These are phyloP conservation scores for Chlamydomonas schloesseri DNA, from an alignment of 139 green algal species.

Conservation along the genomic window DNA sequence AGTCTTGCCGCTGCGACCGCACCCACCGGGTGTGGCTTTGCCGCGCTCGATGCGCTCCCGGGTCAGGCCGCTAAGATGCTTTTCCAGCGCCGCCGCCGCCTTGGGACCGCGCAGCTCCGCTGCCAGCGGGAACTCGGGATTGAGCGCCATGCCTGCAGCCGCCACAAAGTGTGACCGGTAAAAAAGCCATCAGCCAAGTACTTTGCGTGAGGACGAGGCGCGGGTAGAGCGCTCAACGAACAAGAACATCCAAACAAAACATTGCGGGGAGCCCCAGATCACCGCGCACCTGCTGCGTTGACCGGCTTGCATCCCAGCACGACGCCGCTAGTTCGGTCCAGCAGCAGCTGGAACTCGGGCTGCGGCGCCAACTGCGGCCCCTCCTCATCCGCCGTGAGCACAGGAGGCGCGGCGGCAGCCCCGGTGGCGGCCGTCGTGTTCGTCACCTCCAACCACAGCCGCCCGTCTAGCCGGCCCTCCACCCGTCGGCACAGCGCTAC, in stretches of 20 bases:
- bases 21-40: slow-evolving; percentile 31
- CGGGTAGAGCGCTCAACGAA: too few relatives aligned
- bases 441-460: slow-evolving; percentile 30
- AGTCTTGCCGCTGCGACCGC: background rate
- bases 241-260: too few relatives aligned
- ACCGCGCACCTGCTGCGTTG: background rate
- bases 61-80: slow-evolving; percentile 6
- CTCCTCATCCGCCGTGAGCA: background rate
- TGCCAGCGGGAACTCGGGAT: slow-evolving; percentile 26
- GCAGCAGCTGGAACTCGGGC: slow-evolving; percentile 27
- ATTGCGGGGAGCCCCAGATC: too few relatives aligned
- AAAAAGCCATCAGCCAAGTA: too few relatives aligned
- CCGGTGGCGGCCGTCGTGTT: background rate
- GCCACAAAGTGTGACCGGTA: too few relatives aligned
- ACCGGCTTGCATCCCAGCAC: slow-evolving; percentile 30
- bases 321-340: background rate
- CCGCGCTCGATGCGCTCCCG: slow-evolving; percentile 11
- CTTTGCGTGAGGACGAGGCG: too few relatives aligned
- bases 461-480: background rate
- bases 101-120: slow-evolving; percentile 13
- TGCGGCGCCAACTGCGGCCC: background rate
- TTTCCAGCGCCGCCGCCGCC: slow-evolving; percentile 10
- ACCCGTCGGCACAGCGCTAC: background rate
- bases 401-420: background rate
- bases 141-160: too few relatives aligned